Percentiles rank a stretch among this genome's conserved stretches.
These are phyloP conservation scores for Agrocybe chaxingu DNA, from an alignment of 768 basidiomycete genomes.

Conservation along the genomic window DNA sequence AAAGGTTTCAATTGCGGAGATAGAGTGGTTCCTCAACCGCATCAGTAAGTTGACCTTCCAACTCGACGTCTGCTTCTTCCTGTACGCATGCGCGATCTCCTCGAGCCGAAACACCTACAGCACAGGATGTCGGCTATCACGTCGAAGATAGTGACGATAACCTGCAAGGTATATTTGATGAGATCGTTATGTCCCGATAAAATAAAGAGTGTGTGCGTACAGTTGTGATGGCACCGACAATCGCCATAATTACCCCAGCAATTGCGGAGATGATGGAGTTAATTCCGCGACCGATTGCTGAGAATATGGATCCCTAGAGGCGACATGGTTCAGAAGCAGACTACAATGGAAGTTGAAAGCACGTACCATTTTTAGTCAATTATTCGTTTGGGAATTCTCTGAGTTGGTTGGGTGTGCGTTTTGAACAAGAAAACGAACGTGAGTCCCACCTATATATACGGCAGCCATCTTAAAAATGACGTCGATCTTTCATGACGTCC, in stretches of 20 bases:
- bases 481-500: conserved; percentile 1
- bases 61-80: conserved; percentile 16
- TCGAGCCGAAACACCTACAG: conserved; percentile 44
- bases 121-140: conserved; percentile 54
- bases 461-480: background rate
- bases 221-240: conserved; percentile 55
- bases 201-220: conserved; percentile 31
- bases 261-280: conserved; percentile 60
- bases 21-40: background rate
- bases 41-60: background rate
- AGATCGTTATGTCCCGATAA: background rate
- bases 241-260: conserved; percentile 55
- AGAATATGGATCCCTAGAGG: conserved; percentile 58
- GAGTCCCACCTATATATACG: too few species aligned
- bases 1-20: background rate
- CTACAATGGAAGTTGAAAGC: background rate
- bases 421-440: too few species aligned
- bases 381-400: too few species aligned
- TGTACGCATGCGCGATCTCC: conserved; percentile 23
- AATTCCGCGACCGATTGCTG: conserved; percentile 61
- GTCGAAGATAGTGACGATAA: conserved; percentile 64
- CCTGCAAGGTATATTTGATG: conserved; percentile 28
- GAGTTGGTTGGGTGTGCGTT: too few species aligned
- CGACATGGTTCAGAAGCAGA: background rate
- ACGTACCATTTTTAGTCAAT: conserved; percentile 1